A percentile compares a stretch with the other conserved stretches of the same genome.
phyloP scores from a whole-genome alignment of 1,139 yeast species.

The Spathaspora sp. region DNA sequence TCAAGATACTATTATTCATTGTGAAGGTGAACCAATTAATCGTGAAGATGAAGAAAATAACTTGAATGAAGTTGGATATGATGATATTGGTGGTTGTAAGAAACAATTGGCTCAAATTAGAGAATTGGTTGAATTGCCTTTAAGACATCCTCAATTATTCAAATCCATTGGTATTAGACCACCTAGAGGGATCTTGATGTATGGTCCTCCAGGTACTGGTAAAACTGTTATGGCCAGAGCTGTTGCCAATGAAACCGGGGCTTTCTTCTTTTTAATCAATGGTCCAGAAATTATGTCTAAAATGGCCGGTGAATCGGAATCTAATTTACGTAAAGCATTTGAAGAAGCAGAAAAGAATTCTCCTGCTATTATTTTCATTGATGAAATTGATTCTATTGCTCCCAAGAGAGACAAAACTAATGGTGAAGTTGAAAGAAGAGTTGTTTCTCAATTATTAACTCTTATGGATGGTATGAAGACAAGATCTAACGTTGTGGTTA shows the following conservation, averaged over 20 bases:
- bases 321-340: conserved; percentile 94
- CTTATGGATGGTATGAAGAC: conserved; percentile 99
- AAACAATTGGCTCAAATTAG: conserved; percentile 98
- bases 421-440: conserved; percentile 97
- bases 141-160: conserved; percentile 96
- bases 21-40: conserved; percentile 98
- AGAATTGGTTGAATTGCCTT: conserved; percentile 93
- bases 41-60: conserved; percentile 98
- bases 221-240: conserved; percentile 99
- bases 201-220: conserved; percentile 99
- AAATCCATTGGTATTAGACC: conserved; percentile 97
- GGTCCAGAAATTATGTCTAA: conserved; percentile 99
- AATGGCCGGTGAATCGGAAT: conserved; percentile 99
- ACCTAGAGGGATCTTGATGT: conserved; percentile 95
- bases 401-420: conserved; percentile 99
- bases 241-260: conserved; percentile 98
- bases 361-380: conserved; percentile 95
- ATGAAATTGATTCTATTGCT: conserved; percentile 98
- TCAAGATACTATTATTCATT: conserved; percentile 96
- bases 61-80: conserved; percentile 96
- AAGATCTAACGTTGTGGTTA: conserved; percentile 93
- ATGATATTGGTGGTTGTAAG: conserved; percentile 98
- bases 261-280: conserved; percentile 93
- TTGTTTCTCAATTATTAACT: conserved; percentile 93
- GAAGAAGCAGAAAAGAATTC: conserved; percentile 99